Conservation (phyloP, 1,139 yeast genomes). For the Entelexis sorbosivorans region DNA sequence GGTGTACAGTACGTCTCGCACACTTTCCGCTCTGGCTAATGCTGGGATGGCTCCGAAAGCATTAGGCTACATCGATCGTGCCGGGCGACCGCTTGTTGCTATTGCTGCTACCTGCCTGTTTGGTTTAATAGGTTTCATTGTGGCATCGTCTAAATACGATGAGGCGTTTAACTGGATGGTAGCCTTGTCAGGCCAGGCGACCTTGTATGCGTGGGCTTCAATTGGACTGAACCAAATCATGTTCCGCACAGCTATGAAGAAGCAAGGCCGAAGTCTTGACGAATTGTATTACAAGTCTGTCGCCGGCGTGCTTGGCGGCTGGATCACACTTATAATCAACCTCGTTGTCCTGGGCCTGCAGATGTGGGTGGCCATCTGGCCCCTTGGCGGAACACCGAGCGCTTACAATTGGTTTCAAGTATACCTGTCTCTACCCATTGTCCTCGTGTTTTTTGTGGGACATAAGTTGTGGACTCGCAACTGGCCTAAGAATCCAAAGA, state of each 20-base stretch:
- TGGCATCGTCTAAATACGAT: conserved; percentile 55
- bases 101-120: conserved; percentile 44
- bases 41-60: conserved; percentile 70
- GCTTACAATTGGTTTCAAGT: conserved; percentile 44
- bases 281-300: conserved; percentile 64
- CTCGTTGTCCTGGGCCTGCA: conserved; percentile 61
- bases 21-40: conserved; percentile 69
- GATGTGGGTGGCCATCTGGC: conserved; percentile 70
- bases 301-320: conserved; percentile 61
- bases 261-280: conserved; percentile 50
- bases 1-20: conserved; percentile 68
- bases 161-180: conserved; percentile 70
- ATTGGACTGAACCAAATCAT: conserved; percentile 67
- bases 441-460: conserved; percentile 39
- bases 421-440: conserved; percentile 46
- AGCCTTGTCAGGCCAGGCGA: conserved; percentile 76
- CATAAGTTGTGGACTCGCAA: conserved; percentile 43
- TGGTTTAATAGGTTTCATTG: conserved; percentile 59
- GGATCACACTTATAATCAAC: conserved; percentile 50
- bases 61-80: conserved; percentile 61
- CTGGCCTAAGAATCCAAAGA: conserved; percentile 31
- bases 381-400: conserved; percentile 36
- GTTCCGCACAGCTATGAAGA: conserved; percentile 61
- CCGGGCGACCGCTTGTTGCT: conserved; percentile 65
- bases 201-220: conserved; percentile 76